These are phyloP conservation scores for Macadamia tetraphylla DNA, from an alignment of 164 flowering plant genomes.

Conservation along the genomic window DNA sequence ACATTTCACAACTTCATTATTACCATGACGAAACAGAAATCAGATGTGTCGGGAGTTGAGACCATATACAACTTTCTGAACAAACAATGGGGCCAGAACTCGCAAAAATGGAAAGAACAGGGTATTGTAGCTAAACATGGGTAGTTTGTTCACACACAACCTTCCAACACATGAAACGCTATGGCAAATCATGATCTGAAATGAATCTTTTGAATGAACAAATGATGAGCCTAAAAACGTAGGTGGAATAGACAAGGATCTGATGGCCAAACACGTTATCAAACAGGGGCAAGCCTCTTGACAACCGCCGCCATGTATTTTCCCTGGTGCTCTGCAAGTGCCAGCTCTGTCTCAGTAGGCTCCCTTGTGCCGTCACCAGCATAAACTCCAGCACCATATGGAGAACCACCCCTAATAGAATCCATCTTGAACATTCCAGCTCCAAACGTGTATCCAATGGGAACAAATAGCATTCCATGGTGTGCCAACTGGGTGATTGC, in stretches of 20 bases:
- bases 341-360: constrained; percentile 56
- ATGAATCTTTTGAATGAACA: not conserved
- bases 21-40: no score
- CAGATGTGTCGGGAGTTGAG: no score
- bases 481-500: constrained; percentile 65
- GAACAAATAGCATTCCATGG: constrained; percentile 77
- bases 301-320: constrained; percentile 61
- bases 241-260: not conserved
- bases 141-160: not conserved
- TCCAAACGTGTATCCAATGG: constrained; percentile 77
- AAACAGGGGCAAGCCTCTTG: constrained; percentile 36
- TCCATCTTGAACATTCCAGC: constrained; percentile 70
- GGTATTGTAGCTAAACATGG: not conserved
- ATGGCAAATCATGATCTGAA: not conserved
- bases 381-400: constrained; percentile 68
- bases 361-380: constrained; percentile 65
- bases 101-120: not conserved
- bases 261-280: not conserved
- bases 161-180: not conserved
- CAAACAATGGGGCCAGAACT: not conserved
- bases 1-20: no score
- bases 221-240: not conserved
- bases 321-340: constrained; percentile 73
- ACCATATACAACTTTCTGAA: no score
- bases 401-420: constrained; percentile 61